Conservation (phyloP, 2,329 filamentous ascomycete species). For the Botrytis elliptica region DNA sequence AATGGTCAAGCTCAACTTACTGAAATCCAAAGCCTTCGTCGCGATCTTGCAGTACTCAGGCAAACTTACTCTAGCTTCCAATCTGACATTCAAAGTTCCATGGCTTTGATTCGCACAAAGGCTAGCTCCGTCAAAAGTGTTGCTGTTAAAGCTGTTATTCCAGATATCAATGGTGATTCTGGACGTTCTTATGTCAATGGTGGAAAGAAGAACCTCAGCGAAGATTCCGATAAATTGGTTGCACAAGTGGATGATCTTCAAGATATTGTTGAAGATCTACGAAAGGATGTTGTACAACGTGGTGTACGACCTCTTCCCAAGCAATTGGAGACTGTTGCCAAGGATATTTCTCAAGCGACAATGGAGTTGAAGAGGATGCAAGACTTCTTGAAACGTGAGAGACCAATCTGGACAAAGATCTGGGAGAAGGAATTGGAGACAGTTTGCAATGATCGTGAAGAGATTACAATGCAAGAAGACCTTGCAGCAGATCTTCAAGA, state of each 20-base stretch:
- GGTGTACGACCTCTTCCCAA: constrained; percentile 88
- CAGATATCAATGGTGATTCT: constrained; percentile 71
- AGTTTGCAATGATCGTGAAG: constrained; percentile 91
- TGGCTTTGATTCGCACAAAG: constrained; percentile 79
- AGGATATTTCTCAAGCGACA: constrained; percentile 78
- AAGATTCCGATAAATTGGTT: constrained; percentile 88
- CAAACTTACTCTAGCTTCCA: constrained; percentile 94
- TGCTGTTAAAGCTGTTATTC: constrained; percentile 68
- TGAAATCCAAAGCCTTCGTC: constrained; percentile 78
- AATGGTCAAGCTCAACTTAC: constrained; percentile 59
- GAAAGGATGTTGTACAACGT: constrained; percentile 92
- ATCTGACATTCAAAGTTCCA: constrained; percentile 82
- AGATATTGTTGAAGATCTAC: constrained; percentile 91
- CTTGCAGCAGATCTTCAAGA: constrained; percentile 88
- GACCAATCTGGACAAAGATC: constrained; percentile 97
- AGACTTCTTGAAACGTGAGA: constrained; percentile 86
- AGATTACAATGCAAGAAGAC: constrained; percentile 95
- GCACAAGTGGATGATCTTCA: constrained; percentile 95
- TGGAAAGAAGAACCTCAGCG: constrained; percentile 82
- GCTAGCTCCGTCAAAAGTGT: constrained; percentile 76
- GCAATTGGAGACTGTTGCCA: constrained; percentile 84
- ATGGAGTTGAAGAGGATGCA: constrained; percentile 93
- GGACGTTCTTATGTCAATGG: constrained; percentile 81
- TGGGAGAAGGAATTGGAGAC: constrained; percentile 98
- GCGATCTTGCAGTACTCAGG: constrained; percentile 85